Evolutionary conservation across 2,329 filamentous ascomycete species (phyloP).

Genomic region (Ceratocystis cubensis): DNA sequence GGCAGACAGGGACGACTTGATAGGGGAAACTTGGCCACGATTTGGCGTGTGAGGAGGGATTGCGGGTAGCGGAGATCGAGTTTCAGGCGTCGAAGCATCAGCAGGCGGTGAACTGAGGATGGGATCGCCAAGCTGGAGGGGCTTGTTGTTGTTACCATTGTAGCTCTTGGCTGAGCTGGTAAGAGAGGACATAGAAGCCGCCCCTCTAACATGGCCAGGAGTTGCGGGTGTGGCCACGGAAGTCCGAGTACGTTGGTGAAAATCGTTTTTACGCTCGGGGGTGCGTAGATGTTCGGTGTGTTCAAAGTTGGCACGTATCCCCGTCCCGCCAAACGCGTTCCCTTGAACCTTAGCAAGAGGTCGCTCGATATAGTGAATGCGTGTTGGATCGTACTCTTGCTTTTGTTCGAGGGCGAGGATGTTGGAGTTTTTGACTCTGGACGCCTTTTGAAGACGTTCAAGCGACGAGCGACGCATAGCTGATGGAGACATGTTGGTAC

Average conservation of each 20-base stretch:
- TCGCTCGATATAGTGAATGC: constrained; percentile 65
- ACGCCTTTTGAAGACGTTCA: constrained; percentile 87
- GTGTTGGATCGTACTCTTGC: constrained; percentile 78
- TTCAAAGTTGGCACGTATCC: constrained; percentile 36
- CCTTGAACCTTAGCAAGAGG: constrained; percentile 66
- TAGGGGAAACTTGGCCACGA: constrained; percentile 64
- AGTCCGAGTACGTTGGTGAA: constrained; percentile 42
- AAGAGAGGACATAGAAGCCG: constrained; percentile 24
- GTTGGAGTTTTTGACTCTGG: constrained; percentile 93
- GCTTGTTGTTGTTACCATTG: background rate
- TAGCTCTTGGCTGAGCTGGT: background rate
- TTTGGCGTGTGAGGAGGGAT: constrained; percentile 42
- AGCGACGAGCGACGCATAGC: constrained; percentile 78
- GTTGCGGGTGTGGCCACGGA: constrained; percentile 14
- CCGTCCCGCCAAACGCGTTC: constrained; percentile 52
- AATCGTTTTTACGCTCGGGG: constrained; percentile 29
- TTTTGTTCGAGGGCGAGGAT: constrained; percentile 90
- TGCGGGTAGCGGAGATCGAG: constrained; percentile 21
- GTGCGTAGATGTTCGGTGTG: constrained; percentile 25
- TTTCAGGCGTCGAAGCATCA: constrained; percentile 17
- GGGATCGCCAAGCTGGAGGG: constrained; percentile 7
- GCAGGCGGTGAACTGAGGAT: constrained; percentile 16
- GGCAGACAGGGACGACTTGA: constrained; percentile 75
- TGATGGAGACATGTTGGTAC: constrained; percentile 44
- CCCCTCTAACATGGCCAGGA: constrained; percentile 21